These are phyloP conservation scores for Bipolaris bicolor DNA, from an alignment of 2,329 filamentous ascomycete species.

Conservation along the genomic window DNA sequence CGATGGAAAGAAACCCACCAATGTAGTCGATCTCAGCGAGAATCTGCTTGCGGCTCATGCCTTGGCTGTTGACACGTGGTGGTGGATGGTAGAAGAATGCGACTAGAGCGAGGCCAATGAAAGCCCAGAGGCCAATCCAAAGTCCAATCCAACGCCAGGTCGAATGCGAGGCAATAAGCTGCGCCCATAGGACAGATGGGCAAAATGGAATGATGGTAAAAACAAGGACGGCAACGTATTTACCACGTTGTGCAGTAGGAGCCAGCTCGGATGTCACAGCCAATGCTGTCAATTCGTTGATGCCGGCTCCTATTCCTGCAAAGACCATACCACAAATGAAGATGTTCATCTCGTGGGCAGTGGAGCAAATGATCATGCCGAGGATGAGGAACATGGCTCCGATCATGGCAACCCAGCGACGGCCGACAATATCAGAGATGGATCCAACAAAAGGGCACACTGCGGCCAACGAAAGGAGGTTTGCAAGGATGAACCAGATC, in stretches of 20 bases:
- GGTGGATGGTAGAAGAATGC: constrained; percentile 53
- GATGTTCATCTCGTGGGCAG: constrained; percentile 35
- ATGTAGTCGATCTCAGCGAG: constrained; percentile 37
- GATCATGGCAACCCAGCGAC: constrained; percentile 38
- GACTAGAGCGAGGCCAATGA: constrained; percentile 59
- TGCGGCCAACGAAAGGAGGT: constrained; percentile 61
- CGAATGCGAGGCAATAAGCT: constrained; percentile 58
- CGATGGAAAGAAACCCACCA: constrained; percentile 33
- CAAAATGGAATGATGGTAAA: constrained; percentile 68
- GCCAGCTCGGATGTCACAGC: constrained; percentile 72
- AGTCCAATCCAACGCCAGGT: constrained; percentile 62
- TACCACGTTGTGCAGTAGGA: constrained; percentile 67
- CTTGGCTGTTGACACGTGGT: constrained; percentile 45
- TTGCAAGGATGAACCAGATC: constrained; percentile 60
- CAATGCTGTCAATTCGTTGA: constrained; percentile 71
- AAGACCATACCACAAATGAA: constrained; percentile 52
- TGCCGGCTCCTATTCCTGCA: constrained; percentile 68
- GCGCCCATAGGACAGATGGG: constrained; percentile 66
- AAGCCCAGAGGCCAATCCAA: constrained; percentile 59
- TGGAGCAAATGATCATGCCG: constrained; percentile 40
- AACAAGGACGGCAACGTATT: constrained; percentile 65
- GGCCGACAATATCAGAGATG: constrained; percentile 40
- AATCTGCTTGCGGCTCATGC: constrained; percentile 34
- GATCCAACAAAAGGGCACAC: constrained; percentile 68
- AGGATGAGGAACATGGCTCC: constrained; percentile 44